These are phyloP conservation scores for Arthrocladium fulminans DNA, from an alignment of 2,329 filamentous ascomycete genomes.

Conservation along the genomic window DNA sequence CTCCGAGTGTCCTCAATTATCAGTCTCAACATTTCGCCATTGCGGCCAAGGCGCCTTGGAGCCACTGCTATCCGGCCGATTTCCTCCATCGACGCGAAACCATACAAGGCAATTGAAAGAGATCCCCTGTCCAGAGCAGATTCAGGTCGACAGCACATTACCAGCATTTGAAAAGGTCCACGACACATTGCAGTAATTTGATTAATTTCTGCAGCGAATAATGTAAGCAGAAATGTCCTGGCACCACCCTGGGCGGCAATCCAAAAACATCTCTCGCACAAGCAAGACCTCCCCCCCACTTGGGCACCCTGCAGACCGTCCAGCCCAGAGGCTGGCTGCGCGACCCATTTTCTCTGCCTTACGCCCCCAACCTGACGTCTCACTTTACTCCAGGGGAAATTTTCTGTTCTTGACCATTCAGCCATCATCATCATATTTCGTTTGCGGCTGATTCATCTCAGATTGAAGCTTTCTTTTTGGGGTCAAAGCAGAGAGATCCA, in stretches of 20 bases:
- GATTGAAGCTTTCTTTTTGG: conserved; percentile 1
- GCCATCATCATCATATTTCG: neutral
- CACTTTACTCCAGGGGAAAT: neutral
- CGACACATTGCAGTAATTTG: neutral
- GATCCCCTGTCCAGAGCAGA: no score
- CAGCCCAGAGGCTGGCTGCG: conserved; percentile 1
- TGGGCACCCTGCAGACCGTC: neutral
- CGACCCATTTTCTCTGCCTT: conserved; percentile 7
- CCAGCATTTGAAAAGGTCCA: neutral
- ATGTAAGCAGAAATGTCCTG: neutral
- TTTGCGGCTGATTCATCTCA: conserved; percentile 6
- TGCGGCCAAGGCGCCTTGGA: neutral
- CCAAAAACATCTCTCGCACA: neutral
- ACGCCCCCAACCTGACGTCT: neutral
- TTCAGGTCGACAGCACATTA: neutral
- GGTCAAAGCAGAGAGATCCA: neutral
- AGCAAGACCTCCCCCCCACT: neutral
- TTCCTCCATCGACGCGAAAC: neutral
- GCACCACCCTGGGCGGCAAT: neutral
- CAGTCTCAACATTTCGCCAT: neutral
- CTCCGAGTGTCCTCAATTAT: neutral
- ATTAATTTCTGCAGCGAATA: neutral
- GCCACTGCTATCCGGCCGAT: neutral
- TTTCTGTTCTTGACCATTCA: conserved; percentile 7
- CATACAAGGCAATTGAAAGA: no score